Base-by-base conservation (phyloP, 176 grass and related monocot genomes). In the Musa acuminata region DNA sequence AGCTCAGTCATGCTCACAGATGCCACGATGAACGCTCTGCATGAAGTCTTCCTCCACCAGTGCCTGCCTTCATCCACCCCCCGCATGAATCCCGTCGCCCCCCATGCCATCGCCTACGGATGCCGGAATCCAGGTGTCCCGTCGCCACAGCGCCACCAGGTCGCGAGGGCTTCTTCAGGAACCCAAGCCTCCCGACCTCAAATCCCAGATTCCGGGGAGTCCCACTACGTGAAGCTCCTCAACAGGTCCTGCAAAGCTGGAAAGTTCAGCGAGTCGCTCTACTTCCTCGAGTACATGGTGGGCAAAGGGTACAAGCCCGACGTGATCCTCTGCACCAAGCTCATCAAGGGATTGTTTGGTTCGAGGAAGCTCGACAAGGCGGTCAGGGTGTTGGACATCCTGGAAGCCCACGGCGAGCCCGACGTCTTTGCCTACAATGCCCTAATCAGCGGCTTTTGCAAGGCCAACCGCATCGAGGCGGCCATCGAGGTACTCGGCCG, bases 361-460 rank as follows among this genome's bases (percentile, higher is more conserved):
- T 76, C 54, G 21, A 19, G 72, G 13, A 76, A 53, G 24, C 26
- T 64, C 22, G 64, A 60, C n/a, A 62, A 76, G 22, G 83, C 83
- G 2, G 13, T 14, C 65, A 53, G 78, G 19, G 78, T 80, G 29
- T 80, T 85, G 77, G 71, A 80, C 23, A 20, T 80, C 25, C 26
- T 81, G 6, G 83, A 85, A 9, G 55, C 63, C 29, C 72, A 80
- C 53, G 71, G 76, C 0, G 49, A 80, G 60, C 77, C 77, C 17
- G 79, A 85, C 21, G 75, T 63, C 54, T 80, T 85, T 54, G 67
- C 79, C 24, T 85, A 85, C 72, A 85, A 85, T 67, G 77, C 77
- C 49, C 79, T 85, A 48, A 66, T 85, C 50, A 78, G 49, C 14
- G 77, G 83, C 67, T 70, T 85, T 48, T 85, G 78, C 64, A 75